Percentiles rank a stretch among this genome's conserved stretches.
These are phyloP conservation scores for Cordyceps farinosa DNA, from an alignment of 2,329 filamentous ascomycete genomes.

Conservation along the genomic window DNA sequence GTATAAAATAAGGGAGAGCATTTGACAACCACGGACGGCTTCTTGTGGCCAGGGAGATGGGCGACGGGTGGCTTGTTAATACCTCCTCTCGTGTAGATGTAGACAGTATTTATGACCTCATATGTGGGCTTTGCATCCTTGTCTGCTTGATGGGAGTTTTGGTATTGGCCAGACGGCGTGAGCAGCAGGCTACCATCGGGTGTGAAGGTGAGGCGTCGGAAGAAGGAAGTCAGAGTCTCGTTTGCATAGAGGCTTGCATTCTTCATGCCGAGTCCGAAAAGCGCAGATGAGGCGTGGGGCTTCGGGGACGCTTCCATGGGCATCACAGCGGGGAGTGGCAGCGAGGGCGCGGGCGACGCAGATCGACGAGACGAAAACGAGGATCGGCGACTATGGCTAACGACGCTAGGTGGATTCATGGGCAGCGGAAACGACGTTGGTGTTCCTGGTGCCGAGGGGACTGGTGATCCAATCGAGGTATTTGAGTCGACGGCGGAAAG, in stretches of 20 bases:
- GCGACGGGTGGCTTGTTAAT: slow-evolving; percentile 96
- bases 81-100: slow-evolving; percentile 93
- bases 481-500: slow-evolving; percentile 53
- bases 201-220: slow-evolving; percentile 87
- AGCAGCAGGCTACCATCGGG: slow-evolving; percentile 92
- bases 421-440: slow-evolving; percentile 84
- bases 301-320: slow-evolving; percentile 87
- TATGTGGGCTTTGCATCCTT: slow-evolving; percentile 71
- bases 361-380: slow-evolving; percentile 88
- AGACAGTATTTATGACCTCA: slow-evolving; percentile 94
- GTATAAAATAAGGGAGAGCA: slow-evolving; percentile 91
- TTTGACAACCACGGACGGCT: slow-evolving; percentile 91
- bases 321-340: slow-evolving; percentile 93
- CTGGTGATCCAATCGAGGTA: slow-evolving; percentile 70
- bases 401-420: slow-evolving; percentile 90
- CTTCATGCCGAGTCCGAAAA: slow-evolving; percentile 60
- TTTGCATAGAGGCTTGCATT: slow-evolving; percentile 93
- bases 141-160: slow-evolving; percentile 65
- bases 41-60: slow-evolving; percentile 94
- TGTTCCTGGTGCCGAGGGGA: slow-evolving; percentile 87
- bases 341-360: slow-evolving; percentile 85
- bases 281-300: slow-evolving; percentile 56
- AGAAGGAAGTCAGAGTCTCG: slow-evolving; percentile 95
- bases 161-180: slow-evolving; percentile 93
- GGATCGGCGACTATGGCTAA: slow-evolving; percentile 89